A percentile compares a stretch with the other conserved stretches of the same genome.
phyloP scores from a whole-genome alignment of 306 rosid genomes.

The Vigna trinervia region DNA sequence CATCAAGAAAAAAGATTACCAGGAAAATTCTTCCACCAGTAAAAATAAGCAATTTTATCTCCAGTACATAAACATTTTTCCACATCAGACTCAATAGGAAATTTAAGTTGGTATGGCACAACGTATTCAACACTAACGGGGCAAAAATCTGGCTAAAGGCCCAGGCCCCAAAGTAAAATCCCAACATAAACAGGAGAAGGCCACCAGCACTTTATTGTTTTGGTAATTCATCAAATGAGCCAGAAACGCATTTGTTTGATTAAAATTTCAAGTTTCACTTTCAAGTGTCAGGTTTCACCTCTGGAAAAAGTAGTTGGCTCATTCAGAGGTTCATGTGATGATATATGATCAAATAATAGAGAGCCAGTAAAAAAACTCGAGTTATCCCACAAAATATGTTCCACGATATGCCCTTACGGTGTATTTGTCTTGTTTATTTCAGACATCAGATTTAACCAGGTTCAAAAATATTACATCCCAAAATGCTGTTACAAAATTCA shows the following conservation, averaged over 20 bases:
- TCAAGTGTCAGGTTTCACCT: not conserved
- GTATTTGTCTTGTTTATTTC: not conserved
- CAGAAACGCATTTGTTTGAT: not conserved
- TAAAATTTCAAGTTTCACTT: conserved; percentile 8
- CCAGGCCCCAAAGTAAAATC: conserved; percentile 5
- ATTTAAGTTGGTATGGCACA: not conserved
- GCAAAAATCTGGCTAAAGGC: not conserved
- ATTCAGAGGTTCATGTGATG: not conserved
- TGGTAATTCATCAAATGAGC: not conserved
- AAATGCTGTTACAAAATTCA: not conserved
- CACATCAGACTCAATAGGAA: not conserved
- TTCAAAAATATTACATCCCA: not conserved
- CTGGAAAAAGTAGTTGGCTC: not conserved
- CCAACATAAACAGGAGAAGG: not conserved
- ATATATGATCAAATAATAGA: not conserved
- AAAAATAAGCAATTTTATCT: not conserved
- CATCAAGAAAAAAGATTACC: not conserved
- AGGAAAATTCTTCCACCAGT: conserved; percentile 24
- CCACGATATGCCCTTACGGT: not conserved
- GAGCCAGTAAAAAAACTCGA: not conserved
- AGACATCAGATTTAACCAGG: not conserved
- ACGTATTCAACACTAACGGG: not conserved
- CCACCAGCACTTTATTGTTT: not conserved
- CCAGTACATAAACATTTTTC: not conserved
- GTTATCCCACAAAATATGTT: not conserved